Evolutionary conservation across 2,329 filamentous ascomycete species (phyloP).

Genomic region (Cytospora chrysosperma): DNA sequence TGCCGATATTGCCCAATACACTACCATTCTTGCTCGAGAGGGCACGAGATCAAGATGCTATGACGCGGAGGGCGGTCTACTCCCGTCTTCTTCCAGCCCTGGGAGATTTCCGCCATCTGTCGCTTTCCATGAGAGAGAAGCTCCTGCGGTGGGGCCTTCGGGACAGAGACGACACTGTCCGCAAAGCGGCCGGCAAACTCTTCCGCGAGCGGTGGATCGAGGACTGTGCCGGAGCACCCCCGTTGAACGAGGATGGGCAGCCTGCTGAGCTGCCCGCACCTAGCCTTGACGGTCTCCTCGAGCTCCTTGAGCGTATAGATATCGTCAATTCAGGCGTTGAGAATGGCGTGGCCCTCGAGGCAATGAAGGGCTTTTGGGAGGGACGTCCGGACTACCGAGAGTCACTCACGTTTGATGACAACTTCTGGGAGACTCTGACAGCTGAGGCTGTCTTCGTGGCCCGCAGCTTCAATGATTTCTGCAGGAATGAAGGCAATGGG

Average conservation of each 20-base stretch:
- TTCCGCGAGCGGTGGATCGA: conserved; percentile 98
- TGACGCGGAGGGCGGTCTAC: conserved; percentile 83
- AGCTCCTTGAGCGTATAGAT: conserved; percentile 91
- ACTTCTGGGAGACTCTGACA: conserved; percentile 77
- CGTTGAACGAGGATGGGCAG: conserved; percentile 57
- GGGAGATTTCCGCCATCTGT: conserved; percentile 92
- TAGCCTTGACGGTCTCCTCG: conserved; percentile 79
- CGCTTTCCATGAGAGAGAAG: conserved; percentile 92
- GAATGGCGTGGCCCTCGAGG: conserved; percentile 85
- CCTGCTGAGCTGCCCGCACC: conserved; percentile 59
- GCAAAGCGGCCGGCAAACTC: conserved; percentile 83
- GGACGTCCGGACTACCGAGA: conserved; percentile 81
- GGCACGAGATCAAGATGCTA: conserved; percentile 82
- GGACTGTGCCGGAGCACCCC: conserved; percentile 73
- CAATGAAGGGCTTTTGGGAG: conserved; percentile 96
- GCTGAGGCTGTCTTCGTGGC: conserved; percentile 88
- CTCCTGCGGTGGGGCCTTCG: conserved; percentile 90
- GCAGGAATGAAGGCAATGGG: conserved; percentile 69
- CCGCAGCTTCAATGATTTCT: conserved; percentile 93
- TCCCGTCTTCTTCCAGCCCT: conserved; percentile 81
- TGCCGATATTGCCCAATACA: conserved; percentile 81
- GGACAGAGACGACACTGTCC: conserved; percentile 90
- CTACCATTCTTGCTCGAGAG: conserved; percentile 86
- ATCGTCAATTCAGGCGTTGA: conserved; percentile 87
- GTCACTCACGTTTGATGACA: conserved; percentile 67